Conservation (phyloP, 2,329 filamentous ascomycete genomes). For the Fusarium proliferatum region DNA sequence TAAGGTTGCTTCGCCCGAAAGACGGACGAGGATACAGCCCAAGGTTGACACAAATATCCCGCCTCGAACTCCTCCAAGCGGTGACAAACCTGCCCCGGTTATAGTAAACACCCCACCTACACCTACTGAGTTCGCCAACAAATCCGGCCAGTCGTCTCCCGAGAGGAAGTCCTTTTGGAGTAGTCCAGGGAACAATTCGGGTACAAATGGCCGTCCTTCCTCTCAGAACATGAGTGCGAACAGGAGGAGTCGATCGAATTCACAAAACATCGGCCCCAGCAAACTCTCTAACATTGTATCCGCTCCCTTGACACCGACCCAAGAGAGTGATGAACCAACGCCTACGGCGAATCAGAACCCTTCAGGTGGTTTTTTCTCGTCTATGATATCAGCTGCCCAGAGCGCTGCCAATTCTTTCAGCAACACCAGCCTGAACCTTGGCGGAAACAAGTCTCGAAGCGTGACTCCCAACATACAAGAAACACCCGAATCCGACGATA, state of each 20-base stretch:
- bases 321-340: slow-evolving; percentile 72
- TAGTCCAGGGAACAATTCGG: slow-evolving; percentile 41
- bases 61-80: slow-evolving; percentile 61
- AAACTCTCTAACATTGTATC: slow-evolving; percentile 84
- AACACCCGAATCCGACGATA: slow-evolving; percentile 36
- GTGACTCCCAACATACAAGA: slow-evolving; percentile 43
- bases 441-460: slow-evolving; percentile 52
- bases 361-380: slow-evolving; percentile 84
- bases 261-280: slow-evolving; percentile 74
- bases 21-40: slow-evolving; percentile 44
- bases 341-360: slow-evolving; percentile 62
- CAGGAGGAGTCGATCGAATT: slow-evolving; percentile 64
- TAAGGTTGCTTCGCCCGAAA: slow-evolving; percentile 46
- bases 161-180: slow-evolving; percentile 47
- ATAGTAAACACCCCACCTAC: slow-evolving; percentile 77
- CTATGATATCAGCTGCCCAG: slow-evolving; percentile 91
- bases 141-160: slow-evolving; percentile 40
- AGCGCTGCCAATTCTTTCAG: slow-evolving; percentile 84
- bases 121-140: slow-evolving; percentile 59
- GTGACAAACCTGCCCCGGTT: slow-evolving; percentile 59
- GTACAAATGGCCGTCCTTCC: slow-evolving; percentile 67
- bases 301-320: slow-evolving; percentile 79
- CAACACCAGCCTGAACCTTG: slow-evolving; percentile 69
- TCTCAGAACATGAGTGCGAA: slow-evolving; percentile 80
- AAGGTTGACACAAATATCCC: slow-evolving; percentile 48